phyloP scores from a whole-genome alignment of 345 rosid genomes.

The Euphorbia pulcherrima region DNA sequence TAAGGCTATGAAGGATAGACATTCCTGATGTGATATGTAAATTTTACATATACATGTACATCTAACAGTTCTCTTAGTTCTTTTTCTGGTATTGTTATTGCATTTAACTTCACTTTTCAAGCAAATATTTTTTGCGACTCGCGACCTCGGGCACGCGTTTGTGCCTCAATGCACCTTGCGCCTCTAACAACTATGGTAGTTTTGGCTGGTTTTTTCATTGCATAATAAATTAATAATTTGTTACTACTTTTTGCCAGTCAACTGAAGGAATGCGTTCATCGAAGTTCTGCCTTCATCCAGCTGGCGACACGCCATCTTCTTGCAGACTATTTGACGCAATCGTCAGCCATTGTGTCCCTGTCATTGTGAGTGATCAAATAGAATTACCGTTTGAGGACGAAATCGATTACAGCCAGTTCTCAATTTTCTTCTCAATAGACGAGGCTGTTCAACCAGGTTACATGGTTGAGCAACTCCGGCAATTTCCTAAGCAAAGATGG shows the following conservation, averaged over 20 bases:
- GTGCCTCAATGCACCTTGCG: too few relatives aligned
- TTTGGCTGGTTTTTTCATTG: neutral
- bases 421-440: slow-evolving; percentile 64
- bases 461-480: slow-evolving; percentile 58
- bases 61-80: too few relatives aligned
- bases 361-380: slow-evolving; percentile 70
- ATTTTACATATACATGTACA: too few relatives aligned
- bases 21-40: too few relatives aligned
- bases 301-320: slow-evolving; percentile 93
- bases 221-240: slow-evolving; percentile 18
- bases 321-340: slow-evolving; percentile 84
- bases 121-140: too few relatives aligned
- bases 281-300: slow-evolving; percentile 83
- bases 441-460: slow-evolving; percentile 68
- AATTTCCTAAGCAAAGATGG: slow-evolving; percentile 73
- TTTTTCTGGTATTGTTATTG: neutral
- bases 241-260: slow-evolving; percentile 44
- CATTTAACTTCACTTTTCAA: too few relatives aligned
- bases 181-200: too few relatives aligned
- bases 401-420: slow-evolving; percentile 67
- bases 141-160: too few relatives aligned
- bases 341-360: slow-evolving; percentile 83
- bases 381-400: slow-evolving; percentile 90
- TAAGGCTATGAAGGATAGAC: too few relatives aligned
- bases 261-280: slow-evolving; percentile 81